These are phyloP conservation scores for Cardamine occulta DNA, from an alignment of 345 rosid species.

Conservation along the genomic window DNA sequence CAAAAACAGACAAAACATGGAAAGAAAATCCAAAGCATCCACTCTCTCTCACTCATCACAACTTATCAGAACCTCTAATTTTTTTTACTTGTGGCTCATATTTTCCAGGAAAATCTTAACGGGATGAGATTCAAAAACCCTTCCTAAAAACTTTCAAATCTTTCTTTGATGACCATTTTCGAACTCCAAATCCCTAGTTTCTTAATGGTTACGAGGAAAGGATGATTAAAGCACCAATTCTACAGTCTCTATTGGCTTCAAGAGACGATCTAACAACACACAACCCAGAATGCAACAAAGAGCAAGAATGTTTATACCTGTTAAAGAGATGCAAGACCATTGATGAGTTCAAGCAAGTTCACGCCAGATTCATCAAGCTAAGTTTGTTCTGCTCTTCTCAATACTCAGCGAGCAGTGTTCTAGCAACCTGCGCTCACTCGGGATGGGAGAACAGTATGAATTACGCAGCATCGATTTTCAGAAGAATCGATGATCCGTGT, in stretches of 20 bases:
- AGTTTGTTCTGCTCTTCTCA: conserved; percentile 41
- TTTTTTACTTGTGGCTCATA: conserved; percentile 29
- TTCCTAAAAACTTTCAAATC: background rate
- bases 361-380: conserved; percentile 52
- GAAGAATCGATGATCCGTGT: conserved; percentile 39
- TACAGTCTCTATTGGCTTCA: conserved; percentile 37
- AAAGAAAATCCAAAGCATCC: conserved; percentile 25
- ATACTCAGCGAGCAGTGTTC: conserved; percentile 34
- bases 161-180: background rate
- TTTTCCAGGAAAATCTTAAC: conserved; percentile 27
- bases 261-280: conserved; percentile 27
- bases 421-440: conserved; percentile 40
- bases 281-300: conserved; percentile 41
- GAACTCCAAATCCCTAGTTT: background rate
- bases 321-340: conserved; percentile 59
- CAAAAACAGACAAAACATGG: conserved; percentile 27
- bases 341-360: conserved; percentile 60
- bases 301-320: conserved; percentile 60
- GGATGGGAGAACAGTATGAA: conserved; percentile 45
- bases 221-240: conserved; percentile 38
- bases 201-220: conserved; percentile 27
- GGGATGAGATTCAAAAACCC: conserved; percentile 35
- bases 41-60: conserved; percentile 20
- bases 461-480: conserved; percentile 37
- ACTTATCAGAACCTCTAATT: conserved; percentile 28